phyloP scores from a whole-genome alignment of 257 asterid genomes.

The Petrea volubilis region DNA sequence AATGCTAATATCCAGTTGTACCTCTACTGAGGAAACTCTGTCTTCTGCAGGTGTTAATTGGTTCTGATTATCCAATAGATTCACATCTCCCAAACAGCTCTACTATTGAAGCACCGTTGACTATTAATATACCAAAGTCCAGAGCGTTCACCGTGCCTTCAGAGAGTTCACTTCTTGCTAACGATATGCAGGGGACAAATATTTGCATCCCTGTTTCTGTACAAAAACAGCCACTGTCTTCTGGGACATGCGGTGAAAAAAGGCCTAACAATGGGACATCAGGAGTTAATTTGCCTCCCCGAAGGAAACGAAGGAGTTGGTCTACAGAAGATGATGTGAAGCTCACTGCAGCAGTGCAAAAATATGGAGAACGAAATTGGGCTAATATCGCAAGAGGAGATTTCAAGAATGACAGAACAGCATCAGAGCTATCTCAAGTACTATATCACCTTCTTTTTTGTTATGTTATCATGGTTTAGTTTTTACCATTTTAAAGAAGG shows the following conservation, averaged over 20 bases:
- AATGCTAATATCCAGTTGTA: background rate
- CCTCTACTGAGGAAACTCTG: constrained; percentile 9
- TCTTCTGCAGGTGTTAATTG: constrained; percentile 57
- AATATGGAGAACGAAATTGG: constrained; percentile 76
- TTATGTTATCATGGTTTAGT: background rate
- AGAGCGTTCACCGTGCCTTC: constrained; percentile 44
- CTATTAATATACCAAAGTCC: constrained; percentile 64
- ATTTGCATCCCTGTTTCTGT: constrained; percentile 68
- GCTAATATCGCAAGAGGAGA: constrained; percentile 59
- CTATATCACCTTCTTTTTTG: no score
- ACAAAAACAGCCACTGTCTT: constrained; percentile 53
- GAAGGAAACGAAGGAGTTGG: constrained; percentile 69
- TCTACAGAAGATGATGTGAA: constrained; percentile 62
- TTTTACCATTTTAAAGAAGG: no score
- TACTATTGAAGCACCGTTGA: constrained; percentile 76
- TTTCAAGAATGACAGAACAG: constrained; percentile 70
- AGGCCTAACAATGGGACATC: constrained; percentile 51
- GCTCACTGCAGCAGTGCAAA: constrained; percentile 73
- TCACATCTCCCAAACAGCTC: constrained; percentile 46
- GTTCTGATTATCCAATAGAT: constrained; percentile 60
- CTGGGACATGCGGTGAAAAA: constrained; percentile 47
- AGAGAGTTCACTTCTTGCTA: constrained; percentile 45
- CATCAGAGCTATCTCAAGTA: constrained; percentile 82
- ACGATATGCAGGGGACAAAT: constrained; percentile 41
- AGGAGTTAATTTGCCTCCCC: constrained; percentile 40